These are phyloP conservation scores for Candida coquimbonensis DNA, from an alignment of 805 yeast genomes.

Conservation along the genomic window DNA sequence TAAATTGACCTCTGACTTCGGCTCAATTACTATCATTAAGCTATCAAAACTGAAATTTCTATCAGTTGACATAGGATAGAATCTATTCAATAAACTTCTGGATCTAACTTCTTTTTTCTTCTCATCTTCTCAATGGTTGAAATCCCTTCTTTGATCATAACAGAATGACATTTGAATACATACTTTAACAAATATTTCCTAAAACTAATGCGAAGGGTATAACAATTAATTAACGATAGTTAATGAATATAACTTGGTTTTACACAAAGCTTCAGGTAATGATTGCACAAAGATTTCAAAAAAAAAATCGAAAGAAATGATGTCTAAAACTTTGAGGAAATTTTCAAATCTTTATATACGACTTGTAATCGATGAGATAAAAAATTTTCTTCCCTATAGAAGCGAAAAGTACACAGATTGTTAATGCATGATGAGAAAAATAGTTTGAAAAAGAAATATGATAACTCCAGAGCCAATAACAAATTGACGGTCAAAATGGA, in stretches of 20 bases:
- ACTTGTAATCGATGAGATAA: not conserved
- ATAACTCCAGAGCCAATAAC: constrained; percentile 4
- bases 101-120: not conserved
- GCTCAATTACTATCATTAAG: too few species aligned
- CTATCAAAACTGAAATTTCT: too few species aligned
- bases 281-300: constrained; percentile 4
- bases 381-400: constrained; percentile 3
- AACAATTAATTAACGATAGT: constrained; percentile 1
- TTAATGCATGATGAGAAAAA: constrained; percentile 5
- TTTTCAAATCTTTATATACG: constrained; percentile 8
- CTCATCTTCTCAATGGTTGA: not conserved
- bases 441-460: not conserved
- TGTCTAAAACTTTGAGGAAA: not conserved
- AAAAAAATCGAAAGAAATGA: not conserved
- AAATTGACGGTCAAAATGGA: constrained; percentile 5
- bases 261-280: constrained; percentile 10
- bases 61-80: too few species aligned
- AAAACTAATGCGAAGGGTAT: constrained; percentile 7
- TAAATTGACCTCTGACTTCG: too few species aligned
- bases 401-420: constrained; percentile 4
- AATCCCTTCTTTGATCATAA: too few species aligned
- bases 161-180: not conserved
- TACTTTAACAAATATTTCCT: constrained; percentile 5
- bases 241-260: not conserved
- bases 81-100: too few species aligned